Percentiles rank a stretch among this genome's conserved stretches.
Evolutionary conservation across 768 basidiomycete genomes (phyloP).

Genomic region (Fistulinella prunicolor): DNA sequence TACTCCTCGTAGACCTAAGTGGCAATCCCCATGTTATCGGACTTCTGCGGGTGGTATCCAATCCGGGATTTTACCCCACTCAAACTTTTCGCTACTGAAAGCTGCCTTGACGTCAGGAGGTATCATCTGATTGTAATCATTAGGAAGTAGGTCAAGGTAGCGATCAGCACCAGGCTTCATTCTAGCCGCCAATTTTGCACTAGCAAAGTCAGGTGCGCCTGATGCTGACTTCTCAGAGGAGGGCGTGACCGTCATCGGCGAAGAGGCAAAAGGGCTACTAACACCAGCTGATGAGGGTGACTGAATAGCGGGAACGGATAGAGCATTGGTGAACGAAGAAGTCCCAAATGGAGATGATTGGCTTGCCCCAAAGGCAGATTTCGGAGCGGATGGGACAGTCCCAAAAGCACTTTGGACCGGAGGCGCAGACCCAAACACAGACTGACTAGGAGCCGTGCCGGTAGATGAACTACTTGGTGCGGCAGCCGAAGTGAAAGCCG

Average conservation of each 20-base stretch:
- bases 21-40: slow-evolving; percentile 35
- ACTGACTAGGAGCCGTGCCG: slow-evolving; percentile 12
- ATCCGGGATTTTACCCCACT: slow-evolving; percentile 69
- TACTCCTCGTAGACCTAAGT: neutral
- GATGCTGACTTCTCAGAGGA: slow-evolving; percentile 20
- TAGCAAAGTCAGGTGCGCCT: slow-evolving; percentile 34
- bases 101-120: slow-evolving; percentile 50
- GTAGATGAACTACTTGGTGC: slow-evolving; percentile 4
- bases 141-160: slow-evolving; percentile 55
- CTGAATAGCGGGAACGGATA: slow-evolving; percentile 16
- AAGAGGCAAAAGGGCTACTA: slow-evolving; percentile 24
- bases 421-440: slow-evolving; percentile 18
- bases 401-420: slow-evolving; percentile 23
- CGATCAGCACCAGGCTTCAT: slow-evolving; percentile 48
- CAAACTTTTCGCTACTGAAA: slow-evolving; percentile 56
- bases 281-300: slow-evolving; percentile 21
- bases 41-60: slow-evolving; percentile 68
- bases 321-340: slow-evolving; percentile 14
- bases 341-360: slow-evolving; percentile 29
- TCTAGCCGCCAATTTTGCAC: slow-evolving; percentile 31
- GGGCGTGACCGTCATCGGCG: slow-evolving; percentile 23
- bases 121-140: slow-evolving; percentile 54
- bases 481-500: slow-evolving; percentile 37
- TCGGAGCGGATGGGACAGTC: slow-evolving; percentile 4
- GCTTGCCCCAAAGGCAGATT: slow-evolving; percentile 18